phyloP scores from a whole-genome alignment of 805 yeast genomes.

The Candida namnaoensis region DNA sequence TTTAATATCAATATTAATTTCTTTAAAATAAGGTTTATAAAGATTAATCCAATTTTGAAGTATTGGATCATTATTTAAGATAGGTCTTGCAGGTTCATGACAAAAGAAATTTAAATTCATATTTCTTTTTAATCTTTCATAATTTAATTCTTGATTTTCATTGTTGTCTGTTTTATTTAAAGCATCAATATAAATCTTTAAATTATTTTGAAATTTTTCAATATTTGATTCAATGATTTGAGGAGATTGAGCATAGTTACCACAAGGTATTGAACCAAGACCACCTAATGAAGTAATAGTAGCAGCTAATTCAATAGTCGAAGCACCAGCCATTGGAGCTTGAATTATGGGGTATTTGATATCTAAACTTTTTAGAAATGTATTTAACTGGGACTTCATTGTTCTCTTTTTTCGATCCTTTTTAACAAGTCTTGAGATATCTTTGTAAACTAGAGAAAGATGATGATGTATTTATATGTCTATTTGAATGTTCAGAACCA shows the following conservation, averaged over 20 bases:
- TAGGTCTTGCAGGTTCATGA: constrained; percentile 21
- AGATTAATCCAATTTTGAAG: constrained; percentile 12
- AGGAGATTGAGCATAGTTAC: constrained; percentile 5
- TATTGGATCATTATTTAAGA: constrained; percentile 5
- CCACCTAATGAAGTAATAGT: constrained; percentile 34
- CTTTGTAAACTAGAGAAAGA: no score
- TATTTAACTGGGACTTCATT: constrained; percentile 10
- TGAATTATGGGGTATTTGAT: constrained; percentile 38
- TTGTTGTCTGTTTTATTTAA: neutral
- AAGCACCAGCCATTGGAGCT: constrained; percentile 55
- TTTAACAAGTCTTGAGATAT: no score
- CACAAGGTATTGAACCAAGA: constrained; percentile 36
- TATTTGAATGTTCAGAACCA: no score
- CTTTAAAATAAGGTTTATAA: constrained; percentile 3
- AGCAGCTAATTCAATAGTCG: constrained; percentile 35
- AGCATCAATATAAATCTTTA: no score
- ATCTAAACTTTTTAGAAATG: constrained; percentile 16
- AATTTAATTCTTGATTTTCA: neutral
- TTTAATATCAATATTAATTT: neutral
- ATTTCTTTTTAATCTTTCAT: constrained; percentile 2
- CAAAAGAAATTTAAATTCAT: constrained; percentile 42
- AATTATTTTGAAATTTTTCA: constrained; percentile 3
- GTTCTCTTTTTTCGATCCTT: no score
- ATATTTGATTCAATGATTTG: constrained; percentile 6
- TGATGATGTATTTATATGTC: no score